Percentiles rank a stretch among this genome's conserved stretches.
Evolutionary conservation across 495 filamentous ascomycete genomes (phyloP).

Genomic region (Aspergillus baeticus): DNA sequence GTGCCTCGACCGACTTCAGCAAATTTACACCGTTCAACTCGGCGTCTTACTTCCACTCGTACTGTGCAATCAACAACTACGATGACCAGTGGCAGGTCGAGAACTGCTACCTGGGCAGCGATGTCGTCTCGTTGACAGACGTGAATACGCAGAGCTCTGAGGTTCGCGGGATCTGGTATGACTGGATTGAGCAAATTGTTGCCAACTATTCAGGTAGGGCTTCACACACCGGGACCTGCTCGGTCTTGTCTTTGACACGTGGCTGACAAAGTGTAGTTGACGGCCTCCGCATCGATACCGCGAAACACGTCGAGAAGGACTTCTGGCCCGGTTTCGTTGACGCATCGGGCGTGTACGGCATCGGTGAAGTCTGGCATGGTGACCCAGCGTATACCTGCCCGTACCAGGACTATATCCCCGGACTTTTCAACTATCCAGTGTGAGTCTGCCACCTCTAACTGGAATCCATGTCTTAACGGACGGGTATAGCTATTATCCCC

Average conservation of each 20-base stretch:
- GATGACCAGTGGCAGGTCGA: constrained; percentile 47
- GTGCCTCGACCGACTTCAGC: constrained; percentile 50
- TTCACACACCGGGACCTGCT: constrained; percentile 13
- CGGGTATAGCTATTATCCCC: constrained; percentile 47
- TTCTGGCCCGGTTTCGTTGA: constrained; percentile 66
- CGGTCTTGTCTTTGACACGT: constrained; percentile 2
- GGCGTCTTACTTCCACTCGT: constrained; percentile 61
- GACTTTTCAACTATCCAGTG: constrained; percentile 65
- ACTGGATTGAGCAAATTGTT: constrained; percentile 57
- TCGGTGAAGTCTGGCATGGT: constrained; percentile 69
- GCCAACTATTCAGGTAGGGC: constrained; percentile 56
- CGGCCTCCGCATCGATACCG: constrained; percentile 75
- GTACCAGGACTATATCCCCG: constrained; percentile 61
- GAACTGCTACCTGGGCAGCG: constrained; percentile 65
- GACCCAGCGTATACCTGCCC: constrained; percentile 59
- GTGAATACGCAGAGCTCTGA: constrained; percentile 60
- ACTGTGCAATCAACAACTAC: constrained; percentile 65
- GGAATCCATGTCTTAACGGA: not conserved
- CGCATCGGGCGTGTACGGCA: constrained; percentile 69
- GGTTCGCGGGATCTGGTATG: constrained; percentile 58
- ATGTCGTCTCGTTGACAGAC: constrained; percentile 63
- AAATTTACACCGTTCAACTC: constrained; percentile 64
- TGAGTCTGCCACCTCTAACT: not conserved
- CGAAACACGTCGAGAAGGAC: constrained; percentile 65
- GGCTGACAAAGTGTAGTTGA: constrained; percentile 48